Evolutionary conservation across 352 stramenopile species (phyloP), one percentile per base, ranked within the genome.

Genomic region (Globisporangium nagaii): DNA sequence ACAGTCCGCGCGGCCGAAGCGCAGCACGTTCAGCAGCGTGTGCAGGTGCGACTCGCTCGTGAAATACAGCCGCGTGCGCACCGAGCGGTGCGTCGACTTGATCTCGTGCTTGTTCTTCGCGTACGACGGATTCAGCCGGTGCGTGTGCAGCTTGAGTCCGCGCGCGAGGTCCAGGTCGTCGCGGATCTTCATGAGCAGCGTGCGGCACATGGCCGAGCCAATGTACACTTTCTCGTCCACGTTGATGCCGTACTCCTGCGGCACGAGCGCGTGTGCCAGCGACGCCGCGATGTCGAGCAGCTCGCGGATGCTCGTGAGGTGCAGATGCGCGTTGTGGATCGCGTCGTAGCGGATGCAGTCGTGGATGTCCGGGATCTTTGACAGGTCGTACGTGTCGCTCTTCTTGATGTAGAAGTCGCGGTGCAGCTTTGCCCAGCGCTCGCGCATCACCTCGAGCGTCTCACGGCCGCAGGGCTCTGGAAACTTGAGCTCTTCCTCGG

Each of bases 61-160:
- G 65, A 99, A 99, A 66, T 99, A 99, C 17, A 99, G 77, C 1
- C 97, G 88, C 27, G 97, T 99, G 56, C 97, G 95, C 51, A 99
- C 97, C 7, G 93, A 90, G 31, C 97, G 84, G 42, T 97, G 93
- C 55, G 97, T 90, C 13, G 93, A 98, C 65, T 93, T 95, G 66
- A 95, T 78, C 42, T 75, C 65, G 50, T 82, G 63, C 56, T 85
- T 82, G 63, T 88, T 84, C 59, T 89, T 91, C 12, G 77, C 82
- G 61, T 93, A 95, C 15, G 71, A 84, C 51, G 84, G 82, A 37
- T 95, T 90, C 22, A 95, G 52, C 1, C 84, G 84, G 51, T 95
- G 82, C 3, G 83, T 95, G 50, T 84, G 76, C 54, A 92, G 70
- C 37, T 78, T 70, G 3, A 87, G 40, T 2, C 80, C 85, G 15